Conservation (phyloP, 208 protist genomes). For the Leptomonas pyrrhocoris region DNA sequence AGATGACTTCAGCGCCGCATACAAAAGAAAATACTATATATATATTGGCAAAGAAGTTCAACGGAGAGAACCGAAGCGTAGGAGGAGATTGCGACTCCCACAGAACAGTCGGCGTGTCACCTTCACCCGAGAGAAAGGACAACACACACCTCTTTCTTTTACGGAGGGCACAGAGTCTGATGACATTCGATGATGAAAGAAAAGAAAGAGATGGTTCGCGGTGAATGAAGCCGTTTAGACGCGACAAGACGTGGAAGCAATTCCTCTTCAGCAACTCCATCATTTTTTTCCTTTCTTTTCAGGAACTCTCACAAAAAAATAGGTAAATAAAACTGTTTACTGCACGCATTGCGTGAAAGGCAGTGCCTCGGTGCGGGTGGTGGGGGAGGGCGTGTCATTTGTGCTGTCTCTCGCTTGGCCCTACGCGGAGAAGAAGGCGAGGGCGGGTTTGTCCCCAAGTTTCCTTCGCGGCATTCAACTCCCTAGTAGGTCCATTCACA, state of each 20-base stretch:
- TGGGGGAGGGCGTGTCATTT: not conserved
- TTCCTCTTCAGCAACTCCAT: not conserved
- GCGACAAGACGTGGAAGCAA: slow-evolving; percentile 6
- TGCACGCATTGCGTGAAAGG: not conserved
- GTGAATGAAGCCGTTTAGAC: not conserved
- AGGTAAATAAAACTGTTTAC: too few species aligned
- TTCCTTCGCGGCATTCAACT: slow-evolving; percentile 1
- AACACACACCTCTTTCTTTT: not conserved
- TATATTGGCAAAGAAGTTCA: too few species aligned
- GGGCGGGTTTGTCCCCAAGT: slow-evolving; percentile 31
- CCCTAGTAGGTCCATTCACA: not conserved
- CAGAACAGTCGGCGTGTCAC: too few species aligned
- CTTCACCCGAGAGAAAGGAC: too few species aligned
- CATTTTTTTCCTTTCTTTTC: too few species aligned
- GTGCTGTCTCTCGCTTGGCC: not conserved
- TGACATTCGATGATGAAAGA: too few species aligned
- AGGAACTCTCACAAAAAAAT: too few species aligned
- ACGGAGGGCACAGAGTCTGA: too few species aligned
- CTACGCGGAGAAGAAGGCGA: slow-evolving; percentile 4
- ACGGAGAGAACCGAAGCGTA: too few species aligned
- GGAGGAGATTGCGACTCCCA: too few species aligned
- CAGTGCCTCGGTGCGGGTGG: not conserved
- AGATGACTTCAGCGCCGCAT: too few species aligned
- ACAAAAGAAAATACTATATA: too few species aligned
- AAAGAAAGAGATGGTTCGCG: not conserved